Base-by-base conservation (phyloP, 2,329 filamentous ascomycete genomes). In the Diaporthe batatas region DNA sequence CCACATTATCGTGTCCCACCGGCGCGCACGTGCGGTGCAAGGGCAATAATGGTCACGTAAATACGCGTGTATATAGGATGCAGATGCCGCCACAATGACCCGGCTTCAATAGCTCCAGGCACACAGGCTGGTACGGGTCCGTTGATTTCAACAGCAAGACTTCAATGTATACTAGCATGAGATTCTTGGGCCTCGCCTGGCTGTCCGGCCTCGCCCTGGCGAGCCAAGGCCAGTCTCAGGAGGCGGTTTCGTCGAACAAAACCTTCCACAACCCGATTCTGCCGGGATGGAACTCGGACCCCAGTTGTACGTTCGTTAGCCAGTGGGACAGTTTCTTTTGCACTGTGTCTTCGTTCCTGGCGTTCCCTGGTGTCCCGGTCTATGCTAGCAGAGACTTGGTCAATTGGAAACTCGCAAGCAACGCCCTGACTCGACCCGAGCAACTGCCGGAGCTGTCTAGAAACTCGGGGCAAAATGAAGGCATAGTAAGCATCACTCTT, bases 211-310 rank as follows among this genome's bases (percentile, higher is more conserved):
- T 65, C 29, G 29, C 59, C 6, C 18, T 65, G 44, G 59, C 44
- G 44, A 47, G 29, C 29, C 42, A 65, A 65, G 59, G 42, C 18
- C 59, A 36, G 42, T 34, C 59, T 23, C 59, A 65, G 6, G 25
- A 47, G 29, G 42, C 25, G 59, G 21, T 7, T n/a, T 36, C 59
- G 18, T 32, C 54, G 39, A 80, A 80, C 67, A 79, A 78, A 18
- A 80, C 79, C 1, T 80, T 77, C 44, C 76, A 77, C 47, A 87
- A 87, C 75, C 85, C 85, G 1, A 83, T 86, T 34, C 75, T 87
- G 3, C 82, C 85, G 5, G 85, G 85, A 16, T 87, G 83, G 68
- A 80, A 85, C 67, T 82, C 85, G 0, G 84, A 86, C 73, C 85
- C 85, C 1, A 84, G 81, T 57, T 85, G 84, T 72, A 81, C 84